Conservation (phyloP, 176 grass and related monocot species). For the Melocanna baccifera region DNA sequence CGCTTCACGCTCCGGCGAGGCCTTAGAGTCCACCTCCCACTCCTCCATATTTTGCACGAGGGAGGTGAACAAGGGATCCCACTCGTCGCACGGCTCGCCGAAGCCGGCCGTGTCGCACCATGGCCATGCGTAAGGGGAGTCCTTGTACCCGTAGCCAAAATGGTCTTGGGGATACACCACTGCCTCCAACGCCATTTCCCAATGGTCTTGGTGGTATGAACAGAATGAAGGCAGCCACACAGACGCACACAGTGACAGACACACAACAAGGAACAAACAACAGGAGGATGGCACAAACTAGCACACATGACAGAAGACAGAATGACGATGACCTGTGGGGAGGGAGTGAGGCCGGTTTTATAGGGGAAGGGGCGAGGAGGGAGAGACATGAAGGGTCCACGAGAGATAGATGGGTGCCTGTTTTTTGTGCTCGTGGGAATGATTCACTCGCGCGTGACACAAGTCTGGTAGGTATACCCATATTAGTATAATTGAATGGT, state of each 20-base stretch:
- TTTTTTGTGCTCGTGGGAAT: constrained; percentile 5
- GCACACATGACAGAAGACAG: neutral
- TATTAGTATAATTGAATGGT: too few relatives aligned
- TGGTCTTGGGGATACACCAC: constrained; percentile 53
- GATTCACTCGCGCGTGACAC: too few relatives aligned
- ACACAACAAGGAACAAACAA: neutral
- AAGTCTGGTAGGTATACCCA: too few relatives aligned
- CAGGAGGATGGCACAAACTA: neutral
- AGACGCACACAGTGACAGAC: neutral
- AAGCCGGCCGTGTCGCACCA: neutral
- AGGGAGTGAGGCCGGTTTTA: neutral
- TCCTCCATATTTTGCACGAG: constrained; percentile 33
- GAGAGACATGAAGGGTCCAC: constrained; percentile 6
- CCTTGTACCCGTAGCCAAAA: constrained; percentile 40
- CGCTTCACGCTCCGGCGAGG: neutral
- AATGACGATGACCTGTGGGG: neutral
- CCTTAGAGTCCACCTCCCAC: constrained; percentile 20
- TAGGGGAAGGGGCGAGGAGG: neutral
- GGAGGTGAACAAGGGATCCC: constrained; percentile 43
- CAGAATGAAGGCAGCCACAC: neutral
- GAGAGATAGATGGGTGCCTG: neutral
- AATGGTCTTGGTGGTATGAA: neutral
- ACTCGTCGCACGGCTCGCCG: neutral
- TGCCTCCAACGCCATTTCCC: constrained; percentile 63
- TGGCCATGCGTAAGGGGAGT: neutral